A percentile compares a stretch with the other conserved stretches of the same genome.
phyloP scores from a whole-genome alignment of 257 asterid species.

The Solanum ahanhuiri region DNA sequence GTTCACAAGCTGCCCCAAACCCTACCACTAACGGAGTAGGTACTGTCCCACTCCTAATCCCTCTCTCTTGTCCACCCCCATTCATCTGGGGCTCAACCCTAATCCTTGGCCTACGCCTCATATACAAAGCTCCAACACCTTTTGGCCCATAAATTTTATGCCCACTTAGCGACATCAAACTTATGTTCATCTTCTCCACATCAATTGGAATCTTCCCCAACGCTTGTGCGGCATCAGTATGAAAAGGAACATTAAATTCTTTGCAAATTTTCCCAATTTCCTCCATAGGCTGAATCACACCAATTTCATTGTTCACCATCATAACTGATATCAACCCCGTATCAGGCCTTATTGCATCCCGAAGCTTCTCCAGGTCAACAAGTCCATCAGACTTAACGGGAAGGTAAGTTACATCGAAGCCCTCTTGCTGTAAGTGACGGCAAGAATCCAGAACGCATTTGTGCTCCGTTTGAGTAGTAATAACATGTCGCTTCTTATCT shows the following conservation, averaged over 20 bases:
- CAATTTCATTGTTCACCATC: conserved; percentile 99
- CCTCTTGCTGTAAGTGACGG: conserved; percentile 87
- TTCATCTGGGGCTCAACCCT: conserved; percentile 96
- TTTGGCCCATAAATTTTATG: conserved; percentile 95
- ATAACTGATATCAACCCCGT: conserved; percentile 82
- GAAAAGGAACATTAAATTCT: conserved; percentile 69
- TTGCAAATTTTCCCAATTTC: conserved; percentile 87
- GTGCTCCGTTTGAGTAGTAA: conserved; percentile 97
- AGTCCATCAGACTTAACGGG: conserved; percentile 75
- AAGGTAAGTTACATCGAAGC: conserved; percentile 80
- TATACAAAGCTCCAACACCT: conserved; percentile 86
- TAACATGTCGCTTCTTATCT: conserved; percentile 90
- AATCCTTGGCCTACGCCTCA: conserved; percentile 88
- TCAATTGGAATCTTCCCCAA: conserved; percentile 83
- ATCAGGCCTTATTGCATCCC: conserved; percentile 69
- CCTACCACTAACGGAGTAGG: conserved; percentile 94
- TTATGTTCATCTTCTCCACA: conserved; percentile 81
- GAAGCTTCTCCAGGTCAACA: conserved; percentile 48
- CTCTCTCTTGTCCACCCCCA: conserved; percentile 99
- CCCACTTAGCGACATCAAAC: conserved; percentile 94
- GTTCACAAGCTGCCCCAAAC: conserved; percentile 87
- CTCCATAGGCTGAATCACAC: conserved; percentile 84
- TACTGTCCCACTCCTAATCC: conserved; percentile 95
- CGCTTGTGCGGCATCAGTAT: conserved; percentile 95
- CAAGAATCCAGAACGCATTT: conserved; percentile 94